phyloP scores from a whole-genome alignment of 2,329 filamentous ascomycete species.

The Aureobasidium sp. region DNA sequence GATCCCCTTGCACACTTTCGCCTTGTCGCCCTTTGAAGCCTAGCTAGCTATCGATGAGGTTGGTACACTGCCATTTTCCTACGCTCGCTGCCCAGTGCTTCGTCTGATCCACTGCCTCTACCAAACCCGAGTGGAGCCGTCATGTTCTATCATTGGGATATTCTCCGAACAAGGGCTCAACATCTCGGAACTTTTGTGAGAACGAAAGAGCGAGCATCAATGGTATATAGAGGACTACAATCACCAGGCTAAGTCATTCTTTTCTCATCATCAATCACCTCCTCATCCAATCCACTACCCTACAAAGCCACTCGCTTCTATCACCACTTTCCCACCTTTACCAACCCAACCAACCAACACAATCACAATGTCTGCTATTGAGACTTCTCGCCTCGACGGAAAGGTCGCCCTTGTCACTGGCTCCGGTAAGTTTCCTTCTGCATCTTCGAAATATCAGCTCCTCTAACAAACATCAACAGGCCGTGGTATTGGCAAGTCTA shows the following conservation, averaged over 20 bases:
- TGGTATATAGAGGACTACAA: conserved; percentile 12
- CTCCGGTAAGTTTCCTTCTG: conserved; percentile 31
- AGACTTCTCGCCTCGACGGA: conserved; percentile 44
- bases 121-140: conserved; percentile 6
- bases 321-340: conserved; percentile 1
- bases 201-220: conserved; percentile 3
- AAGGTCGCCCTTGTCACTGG: conserved; percentile 48
- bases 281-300: background rate
- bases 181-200: conserved; percentile 4
- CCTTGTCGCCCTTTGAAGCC: conserved; percentile 1
- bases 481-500: conserved; percentile 58
- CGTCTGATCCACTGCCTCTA: conserved; percentile 1
- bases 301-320: conserved; percentile 9
- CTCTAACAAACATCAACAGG: conserved; percentile 31
- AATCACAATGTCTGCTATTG: conserved; percentile 30
- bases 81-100: conserved; percentile 4
- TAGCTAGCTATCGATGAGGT: conserved; percentile 1
- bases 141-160: conserved; percentile 5
- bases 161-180: conserved; percentile 2
- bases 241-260: background rate
- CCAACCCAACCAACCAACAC: conserved; percentile 13
- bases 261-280: conserved; percentile 10
- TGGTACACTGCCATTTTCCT: conserved; percentile 1
- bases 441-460: background rate
- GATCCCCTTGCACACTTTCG: conserved; percentile 1